Base-by-base conservation (phyloP, 495 filamentous ascomycete species). In the Penicillium verhagenii region DNA sequence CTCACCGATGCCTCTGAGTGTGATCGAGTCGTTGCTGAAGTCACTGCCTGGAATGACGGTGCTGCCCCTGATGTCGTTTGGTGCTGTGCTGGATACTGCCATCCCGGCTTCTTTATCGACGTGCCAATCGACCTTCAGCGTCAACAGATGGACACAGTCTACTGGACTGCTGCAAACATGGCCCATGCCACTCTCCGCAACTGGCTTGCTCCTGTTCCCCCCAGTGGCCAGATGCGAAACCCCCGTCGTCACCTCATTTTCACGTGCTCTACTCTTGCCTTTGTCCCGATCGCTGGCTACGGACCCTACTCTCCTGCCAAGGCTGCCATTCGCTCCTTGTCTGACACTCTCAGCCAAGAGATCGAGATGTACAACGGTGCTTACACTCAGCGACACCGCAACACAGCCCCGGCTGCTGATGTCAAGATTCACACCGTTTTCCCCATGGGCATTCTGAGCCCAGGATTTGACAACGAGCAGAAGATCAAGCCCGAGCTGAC, bases 81-180 rank as follows among this genome's bases (percentile, higher is more conserved):
- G 92, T 92, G 90, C 67, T 86, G 90, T 53, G 95, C 94, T 11
- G 92, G 92, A 61, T 79, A 82, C 56, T 83, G 89, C 7, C 76
- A 76, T 35, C 93, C 95, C 0, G 74, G 83, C 5, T 86, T 93
- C 62, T 97, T 95, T 78, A 67, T 89, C 54, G 89, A 96, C 53
- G 81, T 80, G 14, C 72, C 82, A 20, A 64, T 87, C n/a, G 66
- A 83, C 20, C 77, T 76, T 11, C 72, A 93, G 52, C 81, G 86
- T 20, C 72, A 80, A 61, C 91, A 96, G 72, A 96, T 97, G 85
- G 88, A 92, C 66, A 84, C 88, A 38, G 94, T 97, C 66, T 98
- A 91, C 75, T 95, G 88, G 79, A 87, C 91, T 31, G 83, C 83
- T n/a, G 87, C 87, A 38, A 90, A 96, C 66, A 89, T 92, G 63